Conservation (phyloP, 1,284 basidiomycete species). For the Pisolithus thermaeus region DNA sequence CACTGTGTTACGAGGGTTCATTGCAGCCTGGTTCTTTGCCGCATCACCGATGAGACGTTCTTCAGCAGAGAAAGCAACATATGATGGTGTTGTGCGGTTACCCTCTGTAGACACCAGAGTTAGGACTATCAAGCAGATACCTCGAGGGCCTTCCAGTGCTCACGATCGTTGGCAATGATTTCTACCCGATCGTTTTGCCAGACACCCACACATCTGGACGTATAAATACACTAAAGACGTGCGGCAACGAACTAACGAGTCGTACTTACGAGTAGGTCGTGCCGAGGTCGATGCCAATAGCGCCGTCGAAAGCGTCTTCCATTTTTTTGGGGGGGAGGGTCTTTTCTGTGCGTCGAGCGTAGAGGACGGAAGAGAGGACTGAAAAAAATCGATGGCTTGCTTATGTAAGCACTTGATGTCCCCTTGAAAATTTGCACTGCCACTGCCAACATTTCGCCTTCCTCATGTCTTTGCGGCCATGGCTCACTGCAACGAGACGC, state of each 20-base stretch:
- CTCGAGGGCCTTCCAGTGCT: conserved; percentile 28
- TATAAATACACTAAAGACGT: conserved; percentile 15
- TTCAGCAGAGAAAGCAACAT: conserved; percentile 96
- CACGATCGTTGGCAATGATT: conserved; percentile 96
- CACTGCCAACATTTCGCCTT: conserved; percentile 30
- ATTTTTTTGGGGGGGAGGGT: conserved; percentile 55
- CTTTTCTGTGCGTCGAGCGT: conserved; percentile 22
- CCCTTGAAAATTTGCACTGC: conserved; percentile 40
- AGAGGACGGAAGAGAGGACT: conserved; percentile 25
- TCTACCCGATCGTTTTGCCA: conserved; percentile 99
- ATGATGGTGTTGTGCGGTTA: conserved; percentile 98
- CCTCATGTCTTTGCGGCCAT: conserved; percentile 35
- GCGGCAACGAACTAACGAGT: conserved; percentile 1
- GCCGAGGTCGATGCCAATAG: conserved; percentile 91
- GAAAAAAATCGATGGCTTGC: conserved; percentile 37
- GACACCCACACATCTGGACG: conserved; percentile 83
- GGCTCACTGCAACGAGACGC: conserved; percentile 33
- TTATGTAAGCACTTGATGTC: conserved; percentile 30
- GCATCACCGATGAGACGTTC: conserved; percentile 99
- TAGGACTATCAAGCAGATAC: conserved; percentile 5
- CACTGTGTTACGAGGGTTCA: conserved; percentile 95
- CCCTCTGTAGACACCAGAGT: conserved; percentile 61
- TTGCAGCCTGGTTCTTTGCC: conserved; percentile 96
- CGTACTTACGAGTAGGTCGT: conserved; percentile 80
- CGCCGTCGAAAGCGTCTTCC: conserved; percentile 94